Evolutionary conservation across 2,329 filamentous ascomycete species (phyloP), one percentile per base, ranked within the genome.

Genomic region (Aspergillus novoparasiticus): DNA sequence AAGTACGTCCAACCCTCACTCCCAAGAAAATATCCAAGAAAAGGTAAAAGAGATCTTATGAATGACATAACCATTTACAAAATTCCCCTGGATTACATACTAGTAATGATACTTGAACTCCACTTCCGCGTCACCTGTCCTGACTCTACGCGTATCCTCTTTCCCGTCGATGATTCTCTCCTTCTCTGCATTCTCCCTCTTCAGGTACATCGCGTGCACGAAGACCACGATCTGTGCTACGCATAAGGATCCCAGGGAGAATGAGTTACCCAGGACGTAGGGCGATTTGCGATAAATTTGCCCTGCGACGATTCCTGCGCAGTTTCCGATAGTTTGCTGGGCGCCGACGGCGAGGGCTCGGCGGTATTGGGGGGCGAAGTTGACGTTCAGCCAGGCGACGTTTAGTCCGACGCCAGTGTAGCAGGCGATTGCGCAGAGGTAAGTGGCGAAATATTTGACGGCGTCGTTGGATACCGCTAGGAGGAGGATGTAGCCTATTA

Each of bases 371-470:
- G 78, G 79, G 6, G 81, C 80, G 1, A 80, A 73, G 39, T 83
- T 84, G 50, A 81, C 82, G 23, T 81, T 82, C 5, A 84, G 68
- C 82, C 83, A 84, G 41, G 80, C 81, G 1, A 79, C 63, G 60
- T 79, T 82, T 39, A 80, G 71, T 1, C 85, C 85, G 0, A 82
- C 78, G 1, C 80, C 79, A 9, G 77, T 81, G 62, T 85, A 85
- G 2, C 83, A 79, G 1, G 81, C 79, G 8, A 83, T 73, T 2
- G 81, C 82, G 54, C 79, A 80, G 14, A 86, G 72, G 69, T 82
- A 85, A 1, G 80, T 82, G 3, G 79, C 82, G 61, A 85, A 83
- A 72, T 82, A 85, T 60, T 81, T 78, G 54, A 84, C 80, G 0
- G 81, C 80, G 23, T 85, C 74, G 65, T 81, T 80, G 5, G 81